Percentiles rank a stretch among this genome's conserved stretches.
Evolutionary conservation across 371 early-diverging fungal species (phyloP).

Genomic region (Blyttiomyces sp.): DNA sequence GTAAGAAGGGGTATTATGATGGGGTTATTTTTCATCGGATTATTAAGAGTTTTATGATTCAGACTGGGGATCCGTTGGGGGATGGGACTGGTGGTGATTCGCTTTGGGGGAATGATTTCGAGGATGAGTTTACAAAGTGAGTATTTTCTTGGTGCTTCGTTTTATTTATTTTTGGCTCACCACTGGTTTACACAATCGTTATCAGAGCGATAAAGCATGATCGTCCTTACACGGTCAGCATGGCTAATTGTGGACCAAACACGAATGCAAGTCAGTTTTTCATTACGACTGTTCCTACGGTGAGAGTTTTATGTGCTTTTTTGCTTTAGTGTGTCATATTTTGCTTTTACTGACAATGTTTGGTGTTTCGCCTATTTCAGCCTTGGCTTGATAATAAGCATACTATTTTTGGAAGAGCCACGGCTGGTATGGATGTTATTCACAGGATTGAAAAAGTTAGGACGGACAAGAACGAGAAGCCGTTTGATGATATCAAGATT

Average conservation of each 20-base stretch:
- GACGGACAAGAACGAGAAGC: conserved; percentile 79
- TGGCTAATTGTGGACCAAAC: conserved; percentile 97
- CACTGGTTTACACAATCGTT: not conserved
- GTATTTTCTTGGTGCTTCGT: not conserved
- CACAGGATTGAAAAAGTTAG: conserved; percentile 78
- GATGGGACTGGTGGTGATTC: conserved; percentile 96
- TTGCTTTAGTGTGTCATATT: too few relatives aligned
- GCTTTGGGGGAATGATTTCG: conserved; percentile 92
- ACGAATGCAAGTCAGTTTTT: conserved; percentile 97
- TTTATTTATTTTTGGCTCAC: not conserved
- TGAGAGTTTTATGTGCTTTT: not conserved
- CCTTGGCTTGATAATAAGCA: conserved; percentile 96
- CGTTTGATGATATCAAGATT: conserved; percentile 49
- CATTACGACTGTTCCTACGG: conserved; percentile 78
- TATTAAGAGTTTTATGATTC: conserved; percentile 66
- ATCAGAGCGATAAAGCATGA: conserved; percentile 74
- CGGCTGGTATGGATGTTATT: conserved; percentile 91
- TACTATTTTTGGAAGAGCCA: conserved; percentile 94
- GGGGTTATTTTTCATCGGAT: conserved; percentile 61
- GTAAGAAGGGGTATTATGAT: conserved; percentile 64
- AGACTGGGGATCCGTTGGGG: conserved; percentile 66
- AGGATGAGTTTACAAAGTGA: conserved; percentile 77
- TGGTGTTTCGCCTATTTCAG: conserved; percentile 29
- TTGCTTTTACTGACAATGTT: not conserved
- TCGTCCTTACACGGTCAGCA: conserved; percentile 87